Base-by-base conservation (phyloP, 495 filamentous ascomycete species). In the Xylaria flabelliformis region DNA sequence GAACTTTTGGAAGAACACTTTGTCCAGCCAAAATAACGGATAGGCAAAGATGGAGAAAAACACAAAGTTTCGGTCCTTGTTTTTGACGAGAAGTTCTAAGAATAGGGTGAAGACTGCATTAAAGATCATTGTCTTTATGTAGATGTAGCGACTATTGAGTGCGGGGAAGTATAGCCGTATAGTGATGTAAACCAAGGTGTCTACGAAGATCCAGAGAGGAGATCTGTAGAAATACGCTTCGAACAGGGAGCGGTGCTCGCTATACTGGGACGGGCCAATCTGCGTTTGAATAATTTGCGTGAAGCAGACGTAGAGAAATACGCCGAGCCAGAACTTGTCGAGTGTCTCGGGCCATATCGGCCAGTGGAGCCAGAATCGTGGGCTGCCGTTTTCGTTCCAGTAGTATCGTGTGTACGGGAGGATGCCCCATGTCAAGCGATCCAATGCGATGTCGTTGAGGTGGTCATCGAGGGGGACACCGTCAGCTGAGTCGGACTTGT, bases 381-480 rank as follows among this genome's bases (percentile, higher is more conserved):
- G 39, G 1, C 5, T 50, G 26, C 70, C 70, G 26, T 66, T 36
- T 0, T 17, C 17, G 39, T 19, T 21, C 70, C 70, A 72, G 70
- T 48, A 59, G 26, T 39, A 19, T 15, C 32, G 36, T 3, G 2
- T 26, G 50, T 56, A 65, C 21, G 70, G 70, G 21, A 72, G 51
- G 51, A 64, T 0, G 29, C n/a, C 3, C 3, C 12, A 26, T 19
- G 1, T 12, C 62, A 67, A 15, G 34, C 64, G 64, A 12, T 17
- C 10, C 19, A 10, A 2, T 29, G 29, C 39, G 21, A 69, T 42
- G 0, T 32, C 32, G 10, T 56, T 0, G 26, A 77, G 32, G 51
- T 79, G 77, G 3, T 56, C 17, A 5, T 79, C 71, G n/a, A 79
- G 55, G 6, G 59, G 61, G 3, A 48, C 15, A 1, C 68, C 71